Evolutionary conservation across 2,329 filamentous ascomycete species (phyloP).

Genomic region (Xylaria sp.): DNA sequence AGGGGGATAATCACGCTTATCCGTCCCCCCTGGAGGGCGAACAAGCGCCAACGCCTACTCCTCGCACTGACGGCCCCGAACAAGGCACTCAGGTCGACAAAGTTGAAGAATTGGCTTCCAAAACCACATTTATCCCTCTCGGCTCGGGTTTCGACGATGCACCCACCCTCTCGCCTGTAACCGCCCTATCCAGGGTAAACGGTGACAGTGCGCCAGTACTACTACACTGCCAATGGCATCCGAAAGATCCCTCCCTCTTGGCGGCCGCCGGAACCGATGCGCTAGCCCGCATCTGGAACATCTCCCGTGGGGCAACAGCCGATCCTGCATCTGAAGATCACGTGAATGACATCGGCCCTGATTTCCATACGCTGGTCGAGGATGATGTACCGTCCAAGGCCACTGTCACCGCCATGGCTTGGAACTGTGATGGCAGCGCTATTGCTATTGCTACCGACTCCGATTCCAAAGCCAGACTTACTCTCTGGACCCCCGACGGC

Average conservation of each 20-base stretch:
- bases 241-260: slow-evolving; percentile 70
- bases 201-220: slow-evolving; percentile 67
- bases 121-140: slow-evolving; percentile 70
- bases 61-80: slow-evolving; percentile 69
- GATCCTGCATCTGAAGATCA: slow-evolving; percentile 58
- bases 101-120: slow-evolving; percentile 66
- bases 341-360: slow-evolving; percentile 55
- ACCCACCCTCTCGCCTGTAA: slow-evolving; percentile 51
- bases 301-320: slow-evolving; percentile 63
- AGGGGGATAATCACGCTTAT: slow-evolving; percentile 65
- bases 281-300: slow-evolving; percentile 75
- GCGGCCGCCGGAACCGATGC: slow-evolving; percentile 75
- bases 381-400: slow-evolving; percentile 62
- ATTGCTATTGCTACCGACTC: slow-evolving; percentile 69
- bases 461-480: slow-evolving; percentile 62
- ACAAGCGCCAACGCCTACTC: slow-evolving; percentile 61
- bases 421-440: slow-evolving; percentile 65
- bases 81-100: slow-evolving; percentile 73
- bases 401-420: slow-evolving; percentile 68
- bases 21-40: slow-evolving; percentile 71
- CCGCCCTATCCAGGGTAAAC: slow-evolving; percentile 44
- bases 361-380: slow-evolving; percentile 61
- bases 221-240: slow-evolving; percentile 76
- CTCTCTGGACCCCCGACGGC: slow-evolving; percentile 66
- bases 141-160: slow-evolving; percentile 45